Percentiles rank a stretch among this genome's conserved stretches.
These are phyloP conservation scores for Monosporascus sp. DNA, from an alignment of 2,329 filamentous ascomycete genomes.

Conservation along the genomic window DNA sequence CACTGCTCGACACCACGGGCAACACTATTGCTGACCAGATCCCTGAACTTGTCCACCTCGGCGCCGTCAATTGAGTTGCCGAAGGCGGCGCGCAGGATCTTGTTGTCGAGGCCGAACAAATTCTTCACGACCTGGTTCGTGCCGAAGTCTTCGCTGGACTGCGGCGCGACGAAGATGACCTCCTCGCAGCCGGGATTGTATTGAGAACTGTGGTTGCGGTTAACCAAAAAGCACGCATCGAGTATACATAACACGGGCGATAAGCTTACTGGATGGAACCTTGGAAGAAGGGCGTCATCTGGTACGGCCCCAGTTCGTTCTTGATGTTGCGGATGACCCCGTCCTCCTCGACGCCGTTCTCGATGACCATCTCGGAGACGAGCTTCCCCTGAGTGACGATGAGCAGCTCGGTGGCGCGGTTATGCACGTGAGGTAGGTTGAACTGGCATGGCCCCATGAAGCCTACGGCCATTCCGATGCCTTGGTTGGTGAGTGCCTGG, in stretches of 20 bases:
- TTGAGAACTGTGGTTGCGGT: conserved; percentile 23
- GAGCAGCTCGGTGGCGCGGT: conserved; percentile 49
- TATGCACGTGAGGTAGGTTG: conserved; percentile 53
- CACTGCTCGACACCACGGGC: conserved; percentile 50
- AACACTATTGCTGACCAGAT: conserved; percentile 41
- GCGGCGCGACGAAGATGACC: conserved; percentile 37
- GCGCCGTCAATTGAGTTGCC: conserved; percentile 11
- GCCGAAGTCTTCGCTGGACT: conserved; percentile 22
- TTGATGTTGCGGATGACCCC: conserved; percentile 30
- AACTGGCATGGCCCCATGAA: conserved; percentile 49
- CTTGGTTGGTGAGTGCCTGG: conserved; percentile 45
- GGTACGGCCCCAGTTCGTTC: conserved; percentile 35
- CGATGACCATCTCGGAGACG: conserved; percentile 47
- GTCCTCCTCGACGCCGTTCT: conserved; percentile 42
- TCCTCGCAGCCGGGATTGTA: conserved; percentile 51
- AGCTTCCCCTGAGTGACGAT: conserved; percentile 45
- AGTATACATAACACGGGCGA: conserved; percentile 25
- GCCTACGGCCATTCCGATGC: conserved; percentile 46
- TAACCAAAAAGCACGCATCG: conserved; percentile 29
- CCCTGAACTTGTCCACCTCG: conserved; percentile 36
- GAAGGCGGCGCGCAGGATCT: conserved; percentile 30
- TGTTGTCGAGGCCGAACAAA: conserved; percentile 30
- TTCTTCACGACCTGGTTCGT: conserved; percentile 12
- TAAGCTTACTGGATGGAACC: conserved; percentile 40
- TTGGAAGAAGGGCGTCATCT: conserved; percentile 51